These are phyloP conservation scores for Quercus lobata DNA, from an alignment of 331 rosid genomes.

Conservation along the genomic window DNA sequence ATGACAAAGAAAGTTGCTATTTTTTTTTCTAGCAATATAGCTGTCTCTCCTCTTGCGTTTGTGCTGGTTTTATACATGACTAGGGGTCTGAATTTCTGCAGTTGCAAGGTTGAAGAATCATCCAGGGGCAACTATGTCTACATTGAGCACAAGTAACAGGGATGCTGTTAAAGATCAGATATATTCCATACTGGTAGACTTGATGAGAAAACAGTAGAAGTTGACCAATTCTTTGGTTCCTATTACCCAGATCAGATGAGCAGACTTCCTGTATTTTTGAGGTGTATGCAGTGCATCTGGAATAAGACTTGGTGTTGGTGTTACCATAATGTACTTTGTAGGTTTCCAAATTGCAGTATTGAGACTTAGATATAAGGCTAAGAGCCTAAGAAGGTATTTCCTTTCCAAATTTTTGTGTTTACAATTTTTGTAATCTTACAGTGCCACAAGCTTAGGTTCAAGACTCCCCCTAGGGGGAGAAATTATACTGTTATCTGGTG, in stretches of 20 bases:
- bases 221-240: constrained; percentile 6
- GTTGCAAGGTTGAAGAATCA: constrained; percentile 80
- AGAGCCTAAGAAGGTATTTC: too few relatives aligned
- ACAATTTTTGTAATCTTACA: neutral
- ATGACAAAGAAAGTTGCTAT: neutral
- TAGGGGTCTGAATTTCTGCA: constrained; percentile 29
- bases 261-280: neutral
- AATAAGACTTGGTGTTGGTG: neutral
- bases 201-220: constrained; percentile 33
- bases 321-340: neutral
- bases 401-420: neutral
- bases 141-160: constrained; percentile 56
- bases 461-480: neutral
- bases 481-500: too few relatives aligned
- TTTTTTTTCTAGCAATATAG: neutral
- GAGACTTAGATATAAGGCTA: neutral
- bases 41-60: neutral
- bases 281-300: constrained; percentile 3
- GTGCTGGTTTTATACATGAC: constrained; percentile 8
- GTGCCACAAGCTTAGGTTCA: neutral
- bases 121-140: constrained; percentile 53
- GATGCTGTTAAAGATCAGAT: constrained; percentile 59
- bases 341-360: neutral
- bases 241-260: neutral
- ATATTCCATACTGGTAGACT: constrained; percentile 39